Conservation (phyloP, 768 basidiomycete species). For the Leccinum aurantiacum region DNA sequence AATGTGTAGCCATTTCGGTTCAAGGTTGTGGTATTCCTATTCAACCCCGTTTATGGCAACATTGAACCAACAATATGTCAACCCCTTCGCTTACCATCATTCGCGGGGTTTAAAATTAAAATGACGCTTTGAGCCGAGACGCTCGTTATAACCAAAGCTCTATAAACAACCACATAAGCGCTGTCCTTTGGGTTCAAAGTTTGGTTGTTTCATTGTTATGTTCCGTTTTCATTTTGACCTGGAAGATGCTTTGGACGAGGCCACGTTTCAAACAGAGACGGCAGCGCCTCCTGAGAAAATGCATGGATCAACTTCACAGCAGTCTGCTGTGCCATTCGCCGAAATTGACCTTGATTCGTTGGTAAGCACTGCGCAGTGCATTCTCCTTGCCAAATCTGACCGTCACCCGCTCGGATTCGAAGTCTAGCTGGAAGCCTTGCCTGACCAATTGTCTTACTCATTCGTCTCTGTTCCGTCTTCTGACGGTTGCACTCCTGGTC, state of each 20-base stretch:
- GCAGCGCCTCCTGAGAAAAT: not conserved
- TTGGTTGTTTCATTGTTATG: conserved; percentile 23
- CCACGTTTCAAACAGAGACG: conserved; percentile 12
- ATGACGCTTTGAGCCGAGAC: not conserved
- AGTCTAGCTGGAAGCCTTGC: conserved; percentile 65
- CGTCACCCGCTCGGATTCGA: conserved; percentile 15
- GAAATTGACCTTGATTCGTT: conserved; percentile 32
- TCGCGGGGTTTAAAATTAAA: not conserved
- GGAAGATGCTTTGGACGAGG: conserved; percentile 42
- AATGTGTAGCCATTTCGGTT: not conserved
- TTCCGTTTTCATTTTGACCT: conserved; percentile 57
- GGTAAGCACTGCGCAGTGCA: conserved; percentile 26
- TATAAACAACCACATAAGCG: not conserved
- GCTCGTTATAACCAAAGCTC: not conserved
- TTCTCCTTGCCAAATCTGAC: not conserved
- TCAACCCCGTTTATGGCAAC: not conserved
- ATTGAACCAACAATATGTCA: not conserved
- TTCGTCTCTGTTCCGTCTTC: conserved; percentile 55
- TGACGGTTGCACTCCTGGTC: conserved; percentile 22
- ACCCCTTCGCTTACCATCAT: not conserved
- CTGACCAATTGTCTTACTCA: conserved; percentile 78
- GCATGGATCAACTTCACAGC: not conserved
- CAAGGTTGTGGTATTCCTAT: not conserved
- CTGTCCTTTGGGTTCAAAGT: not conserved
- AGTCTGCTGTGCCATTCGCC: conserved; percentile 19